Evolutionary conservation across 371 early-diverging fungal species (phyloP).

Genomic region (Nosema muscidifuracis): DNA sequence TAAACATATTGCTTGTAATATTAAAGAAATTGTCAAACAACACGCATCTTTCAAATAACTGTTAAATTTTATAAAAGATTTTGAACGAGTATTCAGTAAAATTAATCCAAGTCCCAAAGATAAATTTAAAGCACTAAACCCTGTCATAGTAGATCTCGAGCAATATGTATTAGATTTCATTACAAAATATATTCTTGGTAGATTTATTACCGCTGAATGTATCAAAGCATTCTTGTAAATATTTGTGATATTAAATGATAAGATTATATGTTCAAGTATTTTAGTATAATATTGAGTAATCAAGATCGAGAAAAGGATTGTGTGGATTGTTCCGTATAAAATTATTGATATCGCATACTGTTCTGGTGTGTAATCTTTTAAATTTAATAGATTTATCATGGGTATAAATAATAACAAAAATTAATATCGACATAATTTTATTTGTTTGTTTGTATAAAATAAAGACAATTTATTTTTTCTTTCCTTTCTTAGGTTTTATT

Average conservation of each 20-base stretch:
- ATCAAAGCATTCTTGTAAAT: not conserved
- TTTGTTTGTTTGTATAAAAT: no score
- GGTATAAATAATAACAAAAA: not conserved
- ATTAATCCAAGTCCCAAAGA: not conserved
- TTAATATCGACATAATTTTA: not conserved
- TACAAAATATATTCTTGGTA: not conserved
- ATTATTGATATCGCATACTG: not conserved
- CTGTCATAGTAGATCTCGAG: not conserved
- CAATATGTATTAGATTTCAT: not conserved
- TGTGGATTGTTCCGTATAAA: not conserved
- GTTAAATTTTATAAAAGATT: not conserved
- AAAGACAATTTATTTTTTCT: slow-evolving; percentile 40
- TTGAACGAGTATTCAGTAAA: not conserved
- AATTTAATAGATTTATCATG: not conserved
- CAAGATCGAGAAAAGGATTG: not conserved
- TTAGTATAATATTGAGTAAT: not conserved
- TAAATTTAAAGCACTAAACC: not conserved
- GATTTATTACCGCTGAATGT: not conserved
- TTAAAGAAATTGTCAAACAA: not conserved
- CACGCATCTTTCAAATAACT: not conserved
- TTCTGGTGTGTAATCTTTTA: not conserved
- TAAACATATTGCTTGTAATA: not conserved
- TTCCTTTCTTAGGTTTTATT: slow-evolving; percentile 27
- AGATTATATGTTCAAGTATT: not conserved
- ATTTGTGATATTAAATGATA: not conserved